Evolutionary conservation across 164 flowering plant species (phyloP).

Genomic region (Brasenia schreberi): DNA sequence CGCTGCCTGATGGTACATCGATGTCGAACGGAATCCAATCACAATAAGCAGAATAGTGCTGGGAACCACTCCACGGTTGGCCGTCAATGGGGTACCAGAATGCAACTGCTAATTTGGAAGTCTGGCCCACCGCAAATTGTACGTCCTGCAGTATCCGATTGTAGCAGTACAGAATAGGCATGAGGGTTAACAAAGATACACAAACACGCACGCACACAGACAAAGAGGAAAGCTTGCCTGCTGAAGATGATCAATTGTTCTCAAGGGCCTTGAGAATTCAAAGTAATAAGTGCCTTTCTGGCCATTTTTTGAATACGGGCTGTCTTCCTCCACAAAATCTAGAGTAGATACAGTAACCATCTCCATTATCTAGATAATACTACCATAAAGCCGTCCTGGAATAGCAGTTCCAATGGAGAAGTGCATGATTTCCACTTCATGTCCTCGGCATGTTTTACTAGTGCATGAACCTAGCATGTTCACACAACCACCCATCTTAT

Average conservation of each 20-base stretch:
- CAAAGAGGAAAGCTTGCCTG: conserved; percentile 38
- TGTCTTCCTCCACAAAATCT: conserved; percentile 87
- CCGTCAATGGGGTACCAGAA: conserved; percentile 90
- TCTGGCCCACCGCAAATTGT: conserved; percentile 63
- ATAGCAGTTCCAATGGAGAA: conserved; percentile 46
- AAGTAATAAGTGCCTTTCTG: conserved; percentile 74
- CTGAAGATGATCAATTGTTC: conserved; percentile 91
- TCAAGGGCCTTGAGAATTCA: conserved; percentile 91
- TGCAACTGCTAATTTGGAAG: conserved; percentile 69
- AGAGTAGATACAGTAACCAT: conserved; percentile 14
- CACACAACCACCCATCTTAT: conserved; percentile 41
- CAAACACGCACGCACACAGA: not conserved
- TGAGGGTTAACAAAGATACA: no score
- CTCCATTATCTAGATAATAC: conserved; percentile 27
- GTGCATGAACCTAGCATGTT: conserved; percentile 25
- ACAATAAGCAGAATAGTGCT: conserved; percentile 69
- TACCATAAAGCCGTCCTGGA: conserved; percentile 44
- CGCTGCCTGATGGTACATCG: conserved; percentile 11
- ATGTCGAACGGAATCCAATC: conserved; percentile 80
- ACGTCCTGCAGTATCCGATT: conserved; percentile 53
- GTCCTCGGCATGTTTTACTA: conserved; percentile 31
- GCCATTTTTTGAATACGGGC: conserved; percentile 54
- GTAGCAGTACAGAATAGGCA: not conserved
- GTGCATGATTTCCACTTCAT: conserved; percentile 46
- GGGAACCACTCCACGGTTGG: conserved; percentile 86